Evolutionary conservation across 179 eudicot species (phyloP).

Genomic region (Gypsophila paniculata): DNA sequence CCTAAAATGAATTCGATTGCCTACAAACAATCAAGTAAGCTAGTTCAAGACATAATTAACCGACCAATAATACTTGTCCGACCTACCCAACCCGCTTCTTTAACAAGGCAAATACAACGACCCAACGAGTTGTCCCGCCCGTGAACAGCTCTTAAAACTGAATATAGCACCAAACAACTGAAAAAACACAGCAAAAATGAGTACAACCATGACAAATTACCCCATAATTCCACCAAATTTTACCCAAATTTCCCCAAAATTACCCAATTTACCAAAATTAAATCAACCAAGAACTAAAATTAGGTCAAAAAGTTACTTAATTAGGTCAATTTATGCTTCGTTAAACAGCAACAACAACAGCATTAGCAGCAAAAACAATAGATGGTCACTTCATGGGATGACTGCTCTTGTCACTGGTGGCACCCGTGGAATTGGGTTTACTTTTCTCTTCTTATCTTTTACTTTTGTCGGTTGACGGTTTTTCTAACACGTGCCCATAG

Average conservation of each 20-base stretch:
- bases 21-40: no score
- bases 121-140: no score
- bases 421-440: conserved; percentile 60
- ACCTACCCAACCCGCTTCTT: no score
- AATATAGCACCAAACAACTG: neutral
- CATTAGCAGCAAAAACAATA: conserved; percentile 14
- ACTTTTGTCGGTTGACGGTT: neutral
- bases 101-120: no score
- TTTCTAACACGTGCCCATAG: no score
- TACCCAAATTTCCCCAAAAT: conserved; percentile 1
- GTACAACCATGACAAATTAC: conserved; percentile 12
- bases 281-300: neutral
- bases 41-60: no score
- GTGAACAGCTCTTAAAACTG: no score
- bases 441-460: conserved; percentile 5
- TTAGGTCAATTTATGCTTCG: conserved; percentile 5
- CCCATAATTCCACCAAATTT: conserved; percentile 15
- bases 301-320: conserved; percentile 4
- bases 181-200: conserved; percentile 21
- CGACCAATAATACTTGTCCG: no score
- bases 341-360: conserved; percentile 10
- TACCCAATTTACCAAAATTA: conserved; percentile 4
- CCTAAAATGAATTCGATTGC: no score
- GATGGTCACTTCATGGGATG: conserved; percentile 66
- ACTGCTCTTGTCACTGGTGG: conserved; percentile 73